Evolutionary conservation across 73 alveolate genomes (phyloP).

Genomic region (Durusdinium trenchii): DNA sequence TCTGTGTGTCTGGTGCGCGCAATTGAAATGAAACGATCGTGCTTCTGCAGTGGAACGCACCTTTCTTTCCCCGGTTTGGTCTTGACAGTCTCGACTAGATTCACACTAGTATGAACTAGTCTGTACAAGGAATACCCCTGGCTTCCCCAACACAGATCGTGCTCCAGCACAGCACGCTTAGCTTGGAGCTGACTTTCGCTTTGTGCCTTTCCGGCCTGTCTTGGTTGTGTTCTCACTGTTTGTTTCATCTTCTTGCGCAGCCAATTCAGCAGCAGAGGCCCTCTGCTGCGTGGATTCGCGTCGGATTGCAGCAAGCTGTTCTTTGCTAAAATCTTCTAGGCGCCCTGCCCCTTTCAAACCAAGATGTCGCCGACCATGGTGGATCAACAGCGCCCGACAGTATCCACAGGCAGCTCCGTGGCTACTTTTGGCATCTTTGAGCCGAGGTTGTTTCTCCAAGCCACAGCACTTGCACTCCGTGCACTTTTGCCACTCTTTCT

Average conservation of each 20-base stretch:
- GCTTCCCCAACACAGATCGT: background rate
- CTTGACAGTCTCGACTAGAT: no score
- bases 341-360: background rate
- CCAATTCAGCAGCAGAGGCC: background rate
- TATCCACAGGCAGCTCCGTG: background rate
- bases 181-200: background rate
- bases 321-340: background rate
- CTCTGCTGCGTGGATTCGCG: background rate
- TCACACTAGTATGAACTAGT: no score
- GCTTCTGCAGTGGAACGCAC: no score
- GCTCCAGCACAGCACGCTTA: background rate
- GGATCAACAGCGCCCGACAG: background rate
- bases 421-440: background rate
- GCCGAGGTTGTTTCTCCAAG: background rate
- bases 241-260: background rate
- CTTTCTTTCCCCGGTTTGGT: no score
- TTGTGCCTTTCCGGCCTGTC: background rate
- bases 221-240: background rate
- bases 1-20: no score
- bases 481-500: background rate
- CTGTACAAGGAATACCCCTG: background rate
- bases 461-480: background rate
- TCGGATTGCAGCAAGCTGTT: background rate
- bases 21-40: no score
- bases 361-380: background rate